Evolutionary conservation across 2,329 filamentous ascomycete species (phyloP), one percentile per base, ranked within the genome.

Genomic region (Pezicula radicicola): DNA sequence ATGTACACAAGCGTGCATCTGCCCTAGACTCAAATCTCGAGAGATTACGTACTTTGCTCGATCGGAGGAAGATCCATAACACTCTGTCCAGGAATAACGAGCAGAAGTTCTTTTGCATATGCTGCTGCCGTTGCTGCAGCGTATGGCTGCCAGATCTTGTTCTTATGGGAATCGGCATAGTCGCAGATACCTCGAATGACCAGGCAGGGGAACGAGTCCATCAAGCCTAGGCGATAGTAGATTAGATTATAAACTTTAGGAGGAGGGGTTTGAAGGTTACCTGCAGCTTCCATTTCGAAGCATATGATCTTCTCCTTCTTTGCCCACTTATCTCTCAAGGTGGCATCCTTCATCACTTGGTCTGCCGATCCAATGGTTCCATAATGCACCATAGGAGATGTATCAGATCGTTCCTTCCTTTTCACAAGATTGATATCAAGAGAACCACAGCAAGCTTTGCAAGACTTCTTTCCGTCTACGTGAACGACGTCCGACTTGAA

Each of bases 231-330:
- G 35, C n/a, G n/a, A 37, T n/a, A 4, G 35, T n/a, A 37, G 35
- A 4, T 37, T n/a, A 37, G 35, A 12, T 37, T 12, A 3, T 37
- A 2, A 37, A n/a, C n/a, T 37, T 37, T 3, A 12, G n/a, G 35
- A 37, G n/a, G 3, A 48, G 7, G 30, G 18, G 19, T 7, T 36
- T 35, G 18, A 48, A 43, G 27, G 0, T 65, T 63, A 0, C 68
- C 69, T 1, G 66, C 67, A 2, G 60, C 67, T 50, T 66, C 66
- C 63, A 69, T 71, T 41, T 71, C 66, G 1, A 70, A 49, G 0
- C 65, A 68, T 5, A 70, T 66, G 3, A 70, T 12, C 1, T 50
- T 52, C 16, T 66, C 58, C 1, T 55, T 54, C 13, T 66, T 62
- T 35, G 60, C 54, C 0, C 69, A 45, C 7, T 62, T 44, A 21